phyloP scores from a whole-genome alignment of 352 stramenopile genomes.

The Phytophthora fragariaefolia region DNA sequence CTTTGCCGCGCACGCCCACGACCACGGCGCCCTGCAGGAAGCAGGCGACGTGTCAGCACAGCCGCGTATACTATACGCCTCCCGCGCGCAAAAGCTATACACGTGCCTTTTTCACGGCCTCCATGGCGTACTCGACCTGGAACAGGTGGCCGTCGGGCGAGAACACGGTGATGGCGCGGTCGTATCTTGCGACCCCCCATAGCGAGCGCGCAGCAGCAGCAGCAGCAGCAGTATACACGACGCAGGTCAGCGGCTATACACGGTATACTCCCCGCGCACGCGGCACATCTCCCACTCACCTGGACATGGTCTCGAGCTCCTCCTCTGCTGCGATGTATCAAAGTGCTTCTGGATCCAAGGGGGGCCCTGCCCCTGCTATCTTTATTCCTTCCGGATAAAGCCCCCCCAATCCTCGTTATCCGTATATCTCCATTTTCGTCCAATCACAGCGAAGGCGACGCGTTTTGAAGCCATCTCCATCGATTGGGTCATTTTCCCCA shows the following conservation, averaged over 20 bases:
- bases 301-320: constrained; percentile 42
- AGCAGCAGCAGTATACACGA: constrained; percentile 1
- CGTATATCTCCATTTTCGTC: neutral
- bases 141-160: constrained; percentile 99
- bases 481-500: too few relatives aligned
- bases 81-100: too few relatives aligned
- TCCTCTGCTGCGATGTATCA: constrained; percentile 24
- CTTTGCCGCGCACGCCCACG: constrained; percentile 96
- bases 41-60: neutral
- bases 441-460: neutral
- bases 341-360: constrained; percentile 35
- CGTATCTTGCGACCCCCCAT: constrained; percentile 96
- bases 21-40: constrained; percentile 92
- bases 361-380: constrained; percentile 36
- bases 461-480: constrained; percentile 11
- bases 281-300: too few relatives aligned
- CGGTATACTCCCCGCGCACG: neutral
- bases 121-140: constrained; percentile 99
- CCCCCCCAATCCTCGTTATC: neutral
- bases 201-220: too few relatives aligned
- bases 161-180: constrained; percentile 99
- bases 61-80: constrained; percentile 7
- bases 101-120: constrained; percentile 96
- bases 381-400: constrained; percentile 10
- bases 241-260: neutral